A percentile compares a stretch with the other conserved stretches of the same genome.
Evolutionary conservation across 2,329 filamentous ascomycete genomes (phyloP).

Genomic region (Neophaeococcomyces aloes): DNA sequence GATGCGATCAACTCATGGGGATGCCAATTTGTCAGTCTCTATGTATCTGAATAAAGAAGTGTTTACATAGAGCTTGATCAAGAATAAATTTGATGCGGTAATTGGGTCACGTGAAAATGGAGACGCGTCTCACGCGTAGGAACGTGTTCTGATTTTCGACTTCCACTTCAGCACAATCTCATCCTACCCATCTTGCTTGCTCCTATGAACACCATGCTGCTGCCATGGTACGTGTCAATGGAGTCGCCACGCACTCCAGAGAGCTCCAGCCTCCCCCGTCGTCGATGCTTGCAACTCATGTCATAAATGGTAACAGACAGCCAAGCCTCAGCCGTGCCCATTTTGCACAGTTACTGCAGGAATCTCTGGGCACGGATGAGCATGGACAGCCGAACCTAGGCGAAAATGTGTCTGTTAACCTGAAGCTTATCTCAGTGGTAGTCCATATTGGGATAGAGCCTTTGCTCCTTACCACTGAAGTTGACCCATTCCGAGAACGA

Average conservation of each 20-base stretch:
- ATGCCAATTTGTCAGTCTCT: too few relatives aligned
- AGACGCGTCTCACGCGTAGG: too few relatives aligned
- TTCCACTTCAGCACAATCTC: too few relatives aligned
- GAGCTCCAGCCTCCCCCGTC: slow-evolving; percentile 42
- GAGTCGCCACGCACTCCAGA: slow-evolving; percentile 5
- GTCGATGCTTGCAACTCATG: slow-evolving; percentile 77
- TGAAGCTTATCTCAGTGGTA: slow-evolving; percentile 76
- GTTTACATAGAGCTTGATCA: too few relatives aligned
- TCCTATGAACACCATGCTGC: background rate
- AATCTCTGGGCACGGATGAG: slow-evolving; percentile 43
- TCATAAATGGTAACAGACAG: slow-evolving; percentile 57
- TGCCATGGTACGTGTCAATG: slow-evolving; percentile 12
- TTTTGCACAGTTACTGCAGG: slow-evolving; percentile 63
- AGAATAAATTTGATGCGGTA: too few relatives aligned
- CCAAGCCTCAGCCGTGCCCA: slow-evolving; percentile 59
- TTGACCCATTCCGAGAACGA: slow-evolving; percentile 52
- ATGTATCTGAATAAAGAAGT: too few relatives aligned
- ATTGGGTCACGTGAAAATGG: too few relatives aligned
- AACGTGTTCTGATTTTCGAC: too few relatives aligned
- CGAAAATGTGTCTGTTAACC: slow-evolving; percentile 64
- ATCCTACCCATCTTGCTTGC: background rate
- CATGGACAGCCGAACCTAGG: slow-evolving; percentile 41
- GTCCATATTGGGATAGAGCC: slow-evolving; percentile 61
- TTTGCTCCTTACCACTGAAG: slow-evolving; percentile 43
- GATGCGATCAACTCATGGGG: too few relatives aligned